phyloP scores from a whole-genome alignment of 352 stramenopile genomes.

The Phytophthora idaei region DNA sequence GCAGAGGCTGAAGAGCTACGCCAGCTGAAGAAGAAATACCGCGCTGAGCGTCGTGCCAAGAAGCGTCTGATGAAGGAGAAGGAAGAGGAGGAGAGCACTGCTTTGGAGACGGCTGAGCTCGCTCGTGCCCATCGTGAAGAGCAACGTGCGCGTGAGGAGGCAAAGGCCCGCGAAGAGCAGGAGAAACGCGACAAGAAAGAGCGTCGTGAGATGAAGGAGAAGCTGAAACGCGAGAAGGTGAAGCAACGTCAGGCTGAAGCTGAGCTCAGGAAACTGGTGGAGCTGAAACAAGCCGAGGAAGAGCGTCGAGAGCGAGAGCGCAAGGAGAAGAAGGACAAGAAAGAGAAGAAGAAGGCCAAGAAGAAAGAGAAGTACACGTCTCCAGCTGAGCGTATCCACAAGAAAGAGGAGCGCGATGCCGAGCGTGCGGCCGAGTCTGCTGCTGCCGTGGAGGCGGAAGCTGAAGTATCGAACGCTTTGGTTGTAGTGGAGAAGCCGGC shows the following conservation, averaged over 20 bases:
- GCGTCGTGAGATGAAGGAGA: slow-evolving; percentile 45
- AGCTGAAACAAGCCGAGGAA: slow-evolving; percentile 49
- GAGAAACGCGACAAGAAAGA: slow-evolving; percentile 52
- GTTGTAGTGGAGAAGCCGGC: slow-evolving; percentile 51
- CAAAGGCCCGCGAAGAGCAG: slow-evolving; percentile 42
- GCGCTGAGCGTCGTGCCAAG: slow-evolving; percentile 46
- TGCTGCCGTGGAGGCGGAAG: slow-evolving; percentile 19
- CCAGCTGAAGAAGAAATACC: slow-evolving; percentile 42
- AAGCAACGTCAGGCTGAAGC: slow-evolving; percentile 47
- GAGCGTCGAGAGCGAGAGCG: slow-evolving; percentile 41
- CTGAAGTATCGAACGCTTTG: slow-evolving; percentile 51
- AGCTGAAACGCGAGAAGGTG: slow-evolving; percentile 45
- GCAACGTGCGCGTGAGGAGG: slow-evolving; percentile 46
- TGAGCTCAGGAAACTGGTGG: slow-evolving; percentile 40
- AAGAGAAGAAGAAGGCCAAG: slow-evolving; percentile 56
- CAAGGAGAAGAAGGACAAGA: slow-evolving; percentile 43
- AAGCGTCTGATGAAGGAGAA: slow-evolving; percentile 42
- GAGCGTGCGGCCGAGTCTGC: slow-evolving; percentile 21
- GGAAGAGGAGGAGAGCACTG: slow-evolving; percentile 44
- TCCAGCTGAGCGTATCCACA: slow-evolving; percentile 57
- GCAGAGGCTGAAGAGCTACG: slow-evolving; percentile 38
- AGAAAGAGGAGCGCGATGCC: slow-evolving; percentile 41
- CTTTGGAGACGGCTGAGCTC: slow-evolving; percentile 42
- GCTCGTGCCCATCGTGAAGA: slow-evolving; percentile 45
- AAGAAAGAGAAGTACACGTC: slow-evolving; percentile 69